Conservation (phyloP, 495 filamentous ascomycete genomes). For the Viridothelium virens region DNA sequence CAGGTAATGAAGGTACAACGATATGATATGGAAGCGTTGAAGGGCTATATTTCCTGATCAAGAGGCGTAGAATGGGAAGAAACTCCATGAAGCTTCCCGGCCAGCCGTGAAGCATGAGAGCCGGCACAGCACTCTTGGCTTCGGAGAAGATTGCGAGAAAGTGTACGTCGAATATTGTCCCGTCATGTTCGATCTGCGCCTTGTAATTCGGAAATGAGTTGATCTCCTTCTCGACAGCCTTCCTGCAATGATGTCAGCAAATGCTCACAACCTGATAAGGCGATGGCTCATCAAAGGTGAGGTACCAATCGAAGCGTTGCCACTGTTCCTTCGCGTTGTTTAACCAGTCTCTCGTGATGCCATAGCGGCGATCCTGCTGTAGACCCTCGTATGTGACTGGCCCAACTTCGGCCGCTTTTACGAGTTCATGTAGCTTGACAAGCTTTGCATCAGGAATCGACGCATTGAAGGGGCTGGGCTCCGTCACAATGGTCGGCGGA, state of each 20-base stretch:
- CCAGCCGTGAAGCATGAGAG: conserved; percentile 56
- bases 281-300: conserved; percentile 5
- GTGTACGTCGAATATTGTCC: conserved; percentile 45
- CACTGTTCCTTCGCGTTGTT: conserved; percentile 46
- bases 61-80: conserved; percentile 39
- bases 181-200: conserved; percentile 39
- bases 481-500: neutral
- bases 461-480: conserved; percentile 37
- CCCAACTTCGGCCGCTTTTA: conserved; percentile 46
- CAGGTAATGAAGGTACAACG: conserved; percentile 57
- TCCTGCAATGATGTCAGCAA: conserved; percentile 31
- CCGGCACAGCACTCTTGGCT: conserved; percentile 51
- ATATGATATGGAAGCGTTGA: conserved; percentile 55
- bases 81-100: conserved; percentile 55
- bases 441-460: conserved; percentile 42
- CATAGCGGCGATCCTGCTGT: conserved; percentile 42
- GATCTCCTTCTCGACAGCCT: conserved; percentile 46
- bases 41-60: conserved; percentile 47
- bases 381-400: conserved; percentile 47
- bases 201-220: conserved; percentile 60
- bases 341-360: conserved; percentile 52
- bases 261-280: neutral
- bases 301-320: conserved; percentile 42
- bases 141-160: conserved; percentile 57
- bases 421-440: conserved; percentile 42